Base-by-base conservation (phyloP, 345 rosid genomes). In the Euphorbia pulcherrima region DNA sequence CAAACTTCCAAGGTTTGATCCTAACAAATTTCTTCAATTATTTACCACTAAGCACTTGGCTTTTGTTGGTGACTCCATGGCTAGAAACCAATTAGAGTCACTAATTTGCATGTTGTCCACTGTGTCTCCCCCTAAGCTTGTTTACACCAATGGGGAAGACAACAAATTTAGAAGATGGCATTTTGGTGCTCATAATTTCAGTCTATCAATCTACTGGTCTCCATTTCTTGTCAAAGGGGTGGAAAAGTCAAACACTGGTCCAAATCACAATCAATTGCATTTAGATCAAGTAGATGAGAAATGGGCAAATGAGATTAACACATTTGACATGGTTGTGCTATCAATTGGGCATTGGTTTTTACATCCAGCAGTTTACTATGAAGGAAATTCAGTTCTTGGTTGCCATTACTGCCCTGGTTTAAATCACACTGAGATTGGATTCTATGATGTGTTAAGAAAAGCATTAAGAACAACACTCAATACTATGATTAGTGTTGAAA, bases 61-160 rank as follows among this genome's bases (percentile, higher is more conserved):
- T 52, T 91, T 94, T 75, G 82, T 94, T 1, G 99, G 99, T 0
- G 99, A 94, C 37, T 94, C 99, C n/a, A 85, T 94, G 95, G 96
- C 97, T 44, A 91, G 99, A 70, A 94, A 94, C 58, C 97, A 94
- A 76, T 67, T 91, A 17, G 97, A 94, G 81, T 94, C 99, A 26
- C 95, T 94, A 44, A 73, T 94, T 20, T 94, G 97, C 65, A 83
- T 91, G 79, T 77, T 94, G 5, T 75, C 90, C 47, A 80, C 95
- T 18, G 88, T 72, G 24, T 84, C 92, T 59, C 46, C 18, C 26
- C 89, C 90, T 37, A 70, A 77, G 28, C 90, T 91, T 26, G 81
- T 89, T 41, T 85, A 87, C 63, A 72, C 65, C 62, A 68, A 83
- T 64, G 97, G 94, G 18, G 96, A 90, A 44, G 96, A 90, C 6